Conservation (phyloP, 768 basidiomycete species). For the Flagelloscypha sp. region DNA sequence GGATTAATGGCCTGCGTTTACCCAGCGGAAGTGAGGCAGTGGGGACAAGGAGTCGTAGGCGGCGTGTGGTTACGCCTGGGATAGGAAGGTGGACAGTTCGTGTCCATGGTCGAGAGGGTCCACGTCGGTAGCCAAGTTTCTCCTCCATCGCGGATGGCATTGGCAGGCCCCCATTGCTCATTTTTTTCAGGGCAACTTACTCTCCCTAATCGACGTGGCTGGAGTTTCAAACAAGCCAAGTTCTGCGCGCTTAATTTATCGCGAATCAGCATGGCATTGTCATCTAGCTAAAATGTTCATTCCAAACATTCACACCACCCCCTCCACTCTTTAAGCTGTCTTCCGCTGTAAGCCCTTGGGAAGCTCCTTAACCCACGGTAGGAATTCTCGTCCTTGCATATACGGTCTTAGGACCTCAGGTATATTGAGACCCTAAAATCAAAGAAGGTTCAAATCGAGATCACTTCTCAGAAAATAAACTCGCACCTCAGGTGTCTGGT, state of each 20-base stretch:
- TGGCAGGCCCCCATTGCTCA: slow-evolving; percentile 30
- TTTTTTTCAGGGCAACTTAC: too few relatives aligned
- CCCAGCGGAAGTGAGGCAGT: slow-evolving; percentile 40
- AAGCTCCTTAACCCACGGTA: slow-evolving; percentile 76
- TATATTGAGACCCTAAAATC: slow-evolving; percentile 73
- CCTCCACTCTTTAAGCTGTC: slow-evolving; percentile 36
- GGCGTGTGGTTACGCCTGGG: slow-evolving; percentile 48
- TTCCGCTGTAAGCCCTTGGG: slow-evolving; percentile 77
- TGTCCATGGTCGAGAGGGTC: slow-evolving; percentile 34
- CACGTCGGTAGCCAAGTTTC: slow-evolving; percentile 26
- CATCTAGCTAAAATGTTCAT: too few relatives aligned
- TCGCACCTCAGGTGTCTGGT: slow-evolving; percentile 88
- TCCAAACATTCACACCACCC: too few relatives aligned
- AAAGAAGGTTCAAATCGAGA: slow-evolving; percentile 4
- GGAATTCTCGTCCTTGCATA: slow-evolving; percentile 90
- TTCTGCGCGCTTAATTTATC: too few relatives aligned
- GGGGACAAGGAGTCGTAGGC: slow-evolving; percentile 51
- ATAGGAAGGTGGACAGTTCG: slow-evolving; percentile 50
- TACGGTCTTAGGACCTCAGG: slow-evolving; percentile 89
- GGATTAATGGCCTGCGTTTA: slow-evolving; percentile 35
- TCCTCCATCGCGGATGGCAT: slow-evolving; percentile 35
- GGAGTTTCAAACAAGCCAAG: too few relatives aligned
- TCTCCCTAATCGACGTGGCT: too few relatives aligned
- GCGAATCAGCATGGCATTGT: too few relatives aligned
- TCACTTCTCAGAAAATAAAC: slow-evolving; percentile 1